Conservation (phyloP, 2,329 filamentous ascomycete species). For the Stemphylium vesicarium region DNA sequence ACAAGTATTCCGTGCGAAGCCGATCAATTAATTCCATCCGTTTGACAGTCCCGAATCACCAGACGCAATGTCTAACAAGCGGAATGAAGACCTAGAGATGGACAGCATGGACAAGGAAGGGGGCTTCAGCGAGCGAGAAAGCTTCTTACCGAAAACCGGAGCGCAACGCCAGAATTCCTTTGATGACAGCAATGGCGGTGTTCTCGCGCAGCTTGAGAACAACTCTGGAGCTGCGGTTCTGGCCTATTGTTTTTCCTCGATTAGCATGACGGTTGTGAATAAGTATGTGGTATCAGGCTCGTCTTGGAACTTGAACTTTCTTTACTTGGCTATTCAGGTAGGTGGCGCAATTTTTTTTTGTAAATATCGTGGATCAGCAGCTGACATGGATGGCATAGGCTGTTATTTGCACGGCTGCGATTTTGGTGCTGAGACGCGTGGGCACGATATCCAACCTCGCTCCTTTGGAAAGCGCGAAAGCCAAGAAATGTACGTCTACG, state of each 20-base stretch:
- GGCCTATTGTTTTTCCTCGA: conserved; percentile 91
- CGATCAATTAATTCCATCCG: too few relatives aligned
- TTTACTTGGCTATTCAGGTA: conserved; percentile 92
- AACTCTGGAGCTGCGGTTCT: conserved; percentile 81
- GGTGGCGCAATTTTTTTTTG: conserved; percentile 28
- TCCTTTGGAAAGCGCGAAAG: conserved; percentile 82
- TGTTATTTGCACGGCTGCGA: conserved; percentile 84
- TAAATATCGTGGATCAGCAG: background rate
- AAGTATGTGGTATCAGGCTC: conserved; percentile 94
- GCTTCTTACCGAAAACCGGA: background rate
- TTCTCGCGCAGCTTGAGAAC: conserved; percentile 52
- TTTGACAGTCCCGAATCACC: too few relatives aligned
- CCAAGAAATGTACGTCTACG: conserved; percentile 78
- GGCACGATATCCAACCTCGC: conserved; percentile 81
- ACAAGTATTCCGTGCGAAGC: background rate
- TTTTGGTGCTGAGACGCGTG: conserved; percentile 77
- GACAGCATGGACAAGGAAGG: background rate
- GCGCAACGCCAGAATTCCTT: too few relatives aligned
- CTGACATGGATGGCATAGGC: conserved; percentile 63
- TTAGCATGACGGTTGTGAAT: conserved; percentile 98
- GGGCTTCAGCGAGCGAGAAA: background rate
- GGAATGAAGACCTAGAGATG: background rate
- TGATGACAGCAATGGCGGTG: background rate
- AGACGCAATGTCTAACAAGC: background rate
- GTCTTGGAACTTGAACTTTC: conserved; percentile 94